phyloP scores from a whole-genome alignment of 2,329 filamentous ascomycete genomes.

The Colletotrichum brevisporum region DNA sequence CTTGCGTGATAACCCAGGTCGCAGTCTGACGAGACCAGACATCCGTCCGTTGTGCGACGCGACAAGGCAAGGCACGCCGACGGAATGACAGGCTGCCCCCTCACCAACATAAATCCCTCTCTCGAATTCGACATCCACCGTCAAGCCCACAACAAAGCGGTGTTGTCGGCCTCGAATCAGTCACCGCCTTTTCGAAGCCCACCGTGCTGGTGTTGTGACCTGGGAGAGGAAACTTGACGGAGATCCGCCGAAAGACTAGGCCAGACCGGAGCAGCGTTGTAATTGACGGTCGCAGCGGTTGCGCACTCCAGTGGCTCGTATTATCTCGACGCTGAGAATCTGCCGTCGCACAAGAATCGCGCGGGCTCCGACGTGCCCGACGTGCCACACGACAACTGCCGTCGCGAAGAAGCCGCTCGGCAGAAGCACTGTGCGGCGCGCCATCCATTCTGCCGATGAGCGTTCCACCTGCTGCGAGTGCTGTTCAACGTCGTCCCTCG shows the following conservation, averaged over 20 bases:
- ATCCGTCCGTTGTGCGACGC: no score
- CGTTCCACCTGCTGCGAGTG: background rate
- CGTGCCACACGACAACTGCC: conserved; percentile 1
- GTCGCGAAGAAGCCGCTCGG: background rate
- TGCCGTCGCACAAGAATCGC: background rate
- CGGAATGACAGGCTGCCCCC: no score
- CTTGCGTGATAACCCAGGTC: no score
- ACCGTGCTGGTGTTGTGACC: no score
- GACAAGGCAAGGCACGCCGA: no score
- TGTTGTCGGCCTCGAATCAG: conserved; percentile 10
- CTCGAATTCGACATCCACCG: no score
- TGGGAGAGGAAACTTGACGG: conserved; percentile 18
- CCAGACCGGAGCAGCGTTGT: no score
- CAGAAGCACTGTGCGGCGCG: background rate
- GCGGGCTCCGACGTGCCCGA: conserved; percentile 13
- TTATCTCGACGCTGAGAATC: background rate
- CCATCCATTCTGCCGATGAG: background rate
- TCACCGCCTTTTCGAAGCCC: conserved; percentile 34
- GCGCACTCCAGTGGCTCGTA: no score
- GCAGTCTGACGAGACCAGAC: no score
- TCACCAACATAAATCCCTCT: no score
- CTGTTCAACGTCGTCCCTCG: no score
- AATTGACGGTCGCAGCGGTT: no score
- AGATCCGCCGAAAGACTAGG: conserved; percentile 5
- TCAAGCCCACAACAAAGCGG: background rate